phyloP scores from a whole-genome alignment of 106 monocot species.

The Acorus gramineus region DNA sequence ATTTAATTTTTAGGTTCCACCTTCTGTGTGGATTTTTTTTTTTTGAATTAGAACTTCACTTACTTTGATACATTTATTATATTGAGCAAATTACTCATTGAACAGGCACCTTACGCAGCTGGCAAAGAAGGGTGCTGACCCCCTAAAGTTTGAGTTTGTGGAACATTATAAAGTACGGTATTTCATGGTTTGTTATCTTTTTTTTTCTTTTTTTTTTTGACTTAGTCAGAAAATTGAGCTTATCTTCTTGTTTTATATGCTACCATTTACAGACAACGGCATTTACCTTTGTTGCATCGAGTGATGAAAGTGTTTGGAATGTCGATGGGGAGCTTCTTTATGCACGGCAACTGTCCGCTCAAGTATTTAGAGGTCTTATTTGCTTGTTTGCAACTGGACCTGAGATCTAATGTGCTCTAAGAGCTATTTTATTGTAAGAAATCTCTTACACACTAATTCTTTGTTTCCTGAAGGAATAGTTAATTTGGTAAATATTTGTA shows the following conservation, averaged over 20 bases:
- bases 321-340: conserved; percentile 79
- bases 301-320: conserved; percentile 72
- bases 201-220: background rate
- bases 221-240: background rate
- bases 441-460: too few relatives aligned
- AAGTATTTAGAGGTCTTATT: conserved; percentile 63
- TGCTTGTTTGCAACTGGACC: conserved; percentile 91
- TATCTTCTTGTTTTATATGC: background rate
- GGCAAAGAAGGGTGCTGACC: conserved; percentile 51
- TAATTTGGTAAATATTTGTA: too few relatives aligned
- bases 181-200: background rate
- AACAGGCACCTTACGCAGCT: conserved; percentile 82
- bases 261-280: conserved; percentile 36
- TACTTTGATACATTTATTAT: background rate
- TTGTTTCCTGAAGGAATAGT: too few relatives aligned
- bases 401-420: conserved; percentile 33
- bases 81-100: conserved; percentile 5
- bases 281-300: conserved; percentile 61
- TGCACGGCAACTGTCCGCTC: conserved; percentile 69
- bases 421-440: too few relatives aligned
- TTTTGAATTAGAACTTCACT: background rate
- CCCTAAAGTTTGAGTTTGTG: conserved; percentile 62
- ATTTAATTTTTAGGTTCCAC: too few relatives aligned
- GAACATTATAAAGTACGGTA: conserved; percentile 69
- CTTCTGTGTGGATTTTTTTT: too few relatives aligned